Base-by-base conservation (phyloP, 768 basidiomycete species). In the Russula ochroleuca region DNA sequence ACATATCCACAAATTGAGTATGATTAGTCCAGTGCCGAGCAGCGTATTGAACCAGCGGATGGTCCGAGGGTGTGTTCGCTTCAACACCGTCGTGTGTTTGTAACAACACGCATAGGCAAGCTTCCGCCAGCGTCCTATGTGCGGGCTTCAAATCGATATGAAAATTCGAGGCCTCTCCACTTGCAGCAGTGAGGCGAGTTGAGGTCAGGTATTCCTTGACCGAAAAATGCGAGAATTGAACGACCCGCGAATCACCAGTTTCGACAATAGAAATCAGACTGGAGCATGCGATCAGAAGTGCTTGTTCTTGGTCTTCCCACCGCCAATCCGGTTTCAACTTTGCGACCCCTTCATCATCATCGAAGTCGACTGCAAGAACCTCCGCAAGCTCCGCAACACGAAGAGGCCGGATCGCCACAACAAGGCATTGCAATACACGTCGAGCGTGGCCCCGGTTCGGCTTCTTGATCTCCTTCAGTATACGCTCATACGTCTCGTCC, bases 361-460 rank as follows among this genome's bases (percentile, higher is more conserved):
- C 33, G 2, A 37, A 37, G n/a, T 53, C 51, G 6, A 53, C 33
- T 2, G 51, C 33, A 5, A 53, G 35, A 5, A 53, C 51, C n/a
- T 53, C 35, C 10, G 51, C 51, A 8, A 53, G 51, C 13, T 53
- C 59, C 13, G 7, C 49, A 14, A 59, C 58, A 9, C 23, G 23
- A 51, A 59, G 58, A 4, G 58, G 58, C 13, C 59, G 59, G 33
- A 41, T 23, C 3, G 59, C 38, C 10, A 51, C 48, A 7, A 31
- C 7, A 10, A 60, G 59, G 5, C 61, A 62, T 15, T 62, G 41
- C 8, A 62, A 35, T 13, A 62, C 15, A n/a, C 51, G 52, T 4
- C 10, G 61, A 28, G 61, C 61, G 10, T 35, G 35, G 6, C 28
- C 33, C 21, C 33, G n/a, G 7, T 45, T 25, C 14, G 41, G 19